phyloP scores from a whole-genome alignment of 257 asterid species.

The Euphrasia confusa region DNA sequence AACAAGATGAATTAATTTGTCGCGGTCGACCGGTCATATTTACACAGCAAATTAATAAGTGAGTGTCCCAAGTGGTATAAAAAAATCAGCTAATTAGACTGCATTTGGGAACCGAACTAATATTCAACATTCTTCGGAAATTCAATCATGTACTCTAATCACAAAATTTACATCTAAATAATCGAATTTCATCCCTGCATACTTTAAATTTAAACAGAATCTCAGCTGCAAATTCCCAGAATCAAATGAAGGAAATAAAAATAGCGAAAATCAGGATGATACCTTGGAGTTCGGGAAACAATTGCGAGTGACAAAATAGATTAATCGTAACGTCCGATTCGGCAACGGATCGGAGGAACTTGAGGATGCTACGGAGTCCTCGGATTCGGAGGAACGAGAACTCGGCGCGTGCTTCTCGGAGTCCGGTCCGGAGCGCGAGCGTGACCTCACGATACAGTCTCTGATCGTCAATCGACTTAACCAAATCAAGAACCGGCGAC shows the following conservation, averaged over 20 bases:
- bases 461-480: slow-evolving; percentile 70
- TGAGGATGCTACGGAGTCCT: slow-evolving; percentile 78
- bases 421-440: slow-evolving; percentile 84
- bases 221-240: neutral
- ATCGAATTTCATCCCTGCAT: slow-evolving; percentile 1
- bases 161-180: slow-evolving; percentile 5
- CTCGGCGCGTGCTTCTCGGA: slow-evolving; percentile 81
- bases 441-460: slow-evolving; percentile 81
- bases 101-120: neutral
- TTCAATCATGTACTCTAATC: neutral
- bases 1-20: slow-evolving; percentile 1
- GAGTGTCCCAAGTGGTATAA: neutral
- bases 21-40: neutral
- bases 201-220: neutral
- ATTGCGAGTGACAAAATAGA: slow-evolving; percentile 73
- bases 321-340: slow-evolving; percentile 65
- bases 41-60: neutral
- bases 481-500: slow-evolving; percentile 69
- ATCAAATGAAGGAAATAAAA: neutral
- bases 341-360: slow-evolving; percentile 79
- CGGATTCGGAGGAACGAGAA: slow-evolving; percentile 84
- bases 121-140: neutral
- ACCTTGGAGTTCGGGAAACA: slow-evolving; percentile 85
- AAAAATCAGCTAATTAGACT: neutral
- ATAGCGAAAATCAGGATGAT: neutral